Conservation (phyloP, 768 basidiomycete species). For the Pulveroboletus ravenelii region DNA sequence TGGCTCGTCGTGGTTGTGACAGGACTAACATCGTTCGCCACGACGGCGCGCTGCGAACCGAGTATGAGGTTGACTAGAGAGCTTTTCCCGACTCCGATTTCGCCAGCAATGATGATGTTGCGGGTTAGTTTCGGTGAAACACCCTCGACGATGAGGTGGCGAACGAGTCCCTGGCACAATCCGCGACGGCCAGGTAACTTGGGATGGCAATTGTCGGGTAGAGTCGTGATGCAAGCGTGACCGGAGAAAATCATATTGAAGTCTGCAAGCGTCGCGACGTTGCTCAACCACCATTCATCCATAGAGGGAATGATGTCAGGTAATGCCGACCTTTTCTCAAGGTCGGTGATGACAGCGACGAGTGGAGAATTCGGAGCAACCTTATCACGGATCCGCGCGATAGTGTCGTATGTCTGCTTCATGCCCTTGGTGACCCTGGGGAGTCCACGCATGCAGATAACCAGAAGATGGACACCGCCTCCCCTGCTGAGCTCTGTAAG, state of each 20-base stretch:
- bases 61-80: constrained; percentile 26
- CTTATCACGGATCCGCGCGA: constrained; percentile 19
- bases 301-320: constrained; percentile 23
- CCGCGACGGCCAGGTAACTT: constrained; percentile 15
- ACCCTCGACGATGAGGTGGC: constrained; percentile 12
- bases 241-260: constrained; percentile 32
- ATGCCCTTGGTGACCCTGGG: constrained; percentile 24
- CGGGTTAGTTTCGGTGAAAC: constrained; percentile 18
- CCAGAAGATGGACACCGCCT: constrained; percentile 23
- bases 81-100: constrained; percentile 28
- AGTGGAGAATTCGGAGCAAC: constrained; percentile 17
- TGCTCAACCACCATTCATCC: constrained; percentile 38
- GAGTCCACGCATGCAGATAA: constrained; percentile 26
- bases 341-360: constrained; percentile 29
- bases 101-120: constrained; percentile 25
- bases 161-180: constrained; percentile 15
- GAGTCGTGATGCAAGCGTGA: constrained; percentile 21
- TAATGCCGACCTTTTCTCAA: constrained; percentile 25
- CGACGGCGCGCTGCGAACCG: constrained; percentile 18
- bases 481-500: constrained; percentile 18
- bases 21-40: constrained; percentile 14
- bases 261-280: constrained; percentile 22
- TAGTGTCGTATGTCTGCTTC: constrained; percentile 25
- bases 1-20: constrained; percentile 11
- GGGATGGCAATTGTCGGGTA: constrained; percentile 21